Evolutionary conservation across 305 asterid genomes (phyloP).

Genomic region (Euphrasia arctica): DNA sequence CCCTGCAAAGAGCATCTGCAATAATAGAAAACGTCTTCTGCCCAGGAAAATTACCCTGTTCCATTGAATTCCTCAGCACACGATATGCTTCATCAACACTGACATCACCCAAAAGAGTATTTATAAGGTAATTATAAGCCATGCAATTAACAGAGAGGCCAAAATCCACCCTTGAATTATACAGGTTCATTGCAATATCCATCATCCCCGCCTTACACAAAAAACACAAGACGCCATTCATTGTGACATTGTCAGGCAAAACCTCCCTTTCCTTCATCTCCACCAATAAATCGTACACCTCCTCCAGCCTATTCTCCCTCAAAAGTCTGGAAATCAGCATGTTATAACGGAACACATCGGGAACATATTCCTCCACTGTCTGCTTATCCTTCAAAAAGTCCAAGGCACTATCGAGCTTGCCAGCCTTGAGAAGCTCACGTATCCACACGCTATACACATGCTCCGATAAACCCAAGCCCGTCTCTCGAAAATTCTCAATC

Average conservation of each 20-base stretch:
- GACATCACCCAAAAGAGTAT: constrained; percentile 50
- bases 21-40: constrained; percentile 41
- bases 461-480: constrained; percentile 39
- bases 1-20: constrained; percentile 52
- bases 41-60: constrained; percentile 55
- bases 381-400: constrained; percentile 53
- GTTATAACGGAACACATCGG: constrained; percentile 55
- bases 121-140: constrained; percentile 65
- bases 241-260: constrained; percentile 50
- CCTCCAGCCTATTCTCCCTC: constrained; percentile 51
- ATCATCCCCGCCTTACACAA: constrained; percentile 67
- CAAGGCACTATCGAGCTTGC: constrained; percentile 59
- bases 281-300: constrained; percentile 56
- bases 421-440: constrained; percentile 45
- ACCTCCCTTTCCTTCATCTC: constrained; percentile 60
- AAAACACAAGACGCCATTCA: constrained; percentile 58
- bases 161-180: constrained; percentile 49
- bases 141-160: constrained; percentile 54
- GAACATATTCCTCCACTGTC: constrained; percentile 49
- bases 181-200: constrained; percentile 62
- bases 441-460: constrained; percentile 53
- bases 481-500: constrained; percentile 40
- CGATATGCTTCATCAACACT: constrained; percentile 48
- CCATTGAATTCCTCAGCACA: constrained; percentile 44
- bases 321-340: constrained; percentile 48